These are phyloP conservation scores for Fusarium nelsonii DNA, from an alignment of 2,329 filamentous ascomycete genomes.

Conservation along the genomic window DNA sequence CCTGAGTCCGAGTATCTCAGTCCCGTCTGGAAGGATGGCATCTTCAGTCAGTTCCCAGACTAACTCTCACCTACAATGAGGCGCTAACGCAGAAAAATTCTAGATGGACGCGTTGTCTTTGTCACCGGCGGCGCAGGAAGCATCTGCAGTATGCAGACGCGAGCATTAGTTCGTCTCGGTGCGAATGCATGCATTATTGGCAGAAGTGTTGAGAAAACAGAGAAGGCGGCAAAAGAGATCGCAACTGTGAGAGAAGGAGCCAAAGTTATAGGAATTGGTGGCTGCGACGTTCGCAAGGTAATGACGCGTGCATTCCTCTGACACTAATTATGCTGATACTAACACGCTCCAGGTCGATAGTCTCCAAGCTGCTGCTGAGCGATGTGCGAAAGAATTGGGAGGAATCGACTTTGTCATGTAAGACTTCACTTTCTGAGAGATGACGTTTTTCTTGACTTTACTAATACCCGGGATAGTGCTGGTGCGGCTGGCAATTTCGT, in stretches of 20 bases:
- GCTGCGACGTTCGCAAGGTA: constrained; percentile 80
- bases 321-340: constrained; percentile 5
- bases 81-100: constrained; percentile 10
- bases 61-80: neutral
- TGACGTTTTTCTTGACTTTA: neutral
- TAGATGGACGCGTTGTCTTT: constrained; percentile 90
- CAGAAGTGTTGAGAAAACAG: constrained; percentile 89
- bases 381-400: constrained; percentile 85
- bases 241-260: constrained; percentile 81
- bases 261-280: constrained; percentile 88
- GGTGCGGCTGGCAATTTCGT: constrained; percentile 97
- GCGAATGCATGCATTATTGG: constrained; percentile 96
- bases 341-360: constrained; percentile 46
- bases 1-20: constrained; percentile 82
- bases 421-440: constrained; percentile 46
- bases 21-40: constrained; percentile 85
- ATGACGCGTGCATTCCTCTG: constrained; percentile 11
- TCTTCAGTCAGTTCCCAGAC: constrained; percentile 75
- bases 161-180: constrained; percentile 89
- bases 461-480: constrained; percentile 66
- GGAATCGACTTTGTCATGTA: constrained; percentile 94
- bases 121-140: constrained; percentile 94
- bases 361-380: constrained; percentile 75
- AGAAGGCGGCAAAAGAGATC: constrained; percentile 83
- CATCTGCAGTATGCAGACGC: constrained; percentile 94